phyloP scores from a whole-genome alignment of 2,329 filamentous ascomycete species.

The Periglandula ipomoeae region DNA sequence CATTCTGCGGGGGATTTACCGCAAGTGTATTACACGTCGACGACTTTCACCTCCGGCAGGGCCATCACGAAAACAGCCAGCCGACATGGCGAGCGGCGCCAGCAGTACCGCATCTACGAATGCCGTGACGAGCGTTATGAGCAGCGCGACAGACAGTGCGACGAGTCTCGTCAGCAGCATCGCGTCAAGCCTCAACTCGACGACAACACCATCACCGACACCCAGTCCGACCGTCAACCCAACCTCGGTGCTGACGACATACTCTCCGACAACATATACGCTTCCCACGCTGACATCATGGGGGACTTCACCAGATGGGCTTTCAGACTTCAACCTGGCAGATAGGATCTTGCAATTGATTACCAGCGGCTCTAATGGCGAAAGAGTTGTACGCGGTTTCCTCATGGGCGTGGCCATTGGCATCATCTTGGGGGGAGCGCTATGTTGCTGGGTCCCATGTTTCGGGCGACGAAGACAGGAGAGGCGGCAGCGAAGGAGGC shows the following conservation, averaged over 20 bases:
- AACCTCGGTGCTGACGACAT: conserved; percentile 1
- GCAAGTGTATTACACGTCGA: background rate
- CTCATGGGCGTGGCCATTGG: conserved; percentile 24
- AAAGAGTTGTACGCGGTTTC: conserved; percentile 24
- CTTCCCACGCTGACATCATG: conserved; percentile 9
- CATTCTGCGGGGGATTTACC: no score
- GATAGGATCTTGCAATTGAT: conserved; percentile 20
- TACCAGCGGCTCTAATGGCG: conserved; percentile 20
- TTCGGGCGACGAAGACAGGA: conserved; percentile 12
- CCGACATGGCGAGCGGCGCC: background rate
- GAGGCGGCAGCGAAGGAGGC: conserved; percentile 5
- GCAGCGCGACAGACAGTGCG: background rate
- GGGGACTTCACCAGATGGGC: background rate
- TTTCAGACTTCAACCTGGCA: conserved; percentile 15
- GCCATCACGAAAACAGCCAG: background rate
- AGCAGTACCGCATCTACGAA: background rate
- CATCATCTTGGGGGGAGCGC: conserved; percentile 20
- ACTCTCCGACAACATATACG: conserved; percentile 2
- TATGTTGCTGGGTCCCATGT: conserved; percentile 26
- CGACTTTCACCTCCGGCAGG: conserved; percentile 1
- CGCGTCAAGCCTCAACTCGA: background rate
- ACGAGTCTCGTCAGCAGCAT: background rate
- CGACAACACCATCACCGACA: background rate
- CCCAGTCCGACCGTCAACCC: background rate
- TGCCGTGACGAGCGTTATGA: background rate